Conservation (phyloP, 208 protist species). For the Borovskyia barvae region DNA sequence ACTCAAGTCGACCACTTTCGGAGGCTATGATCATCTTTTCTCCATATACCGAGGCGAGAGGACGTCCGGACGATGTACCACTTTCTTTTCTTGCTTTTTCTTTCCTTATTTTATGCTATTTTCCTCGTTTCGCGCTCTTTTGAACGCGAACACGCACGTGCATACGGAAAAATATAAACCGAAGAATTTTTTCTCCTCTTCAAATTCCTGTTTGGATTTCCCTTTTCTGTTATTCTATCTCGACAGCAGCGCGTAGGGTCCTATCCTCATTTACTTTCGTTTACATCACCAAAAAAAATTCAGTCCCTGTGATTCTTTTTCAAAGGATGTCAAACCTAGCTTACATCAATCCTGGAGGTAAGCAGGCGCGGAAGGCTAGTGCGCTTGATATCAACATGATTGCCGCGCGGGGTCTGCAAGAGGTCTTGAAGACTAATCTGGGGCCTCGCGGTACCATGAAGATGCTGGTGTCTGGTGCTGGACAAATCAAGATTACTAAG, state of each 20-base stretch:
- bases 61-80: no score
- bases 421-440: constrained; percentile 99
- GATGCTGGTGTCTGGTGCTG: constrained; percentile 99
- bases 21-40: no score
- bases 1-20: no score
- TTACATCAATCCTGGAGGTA: constrained; percentile 91
- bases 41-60: no score
- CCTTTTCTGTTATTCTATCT: background rate
- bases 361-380: constrained; percentile 73
- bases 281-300: background rate
- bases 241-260: no score
- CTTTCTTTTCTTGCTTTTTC: constrained; percentile 14
- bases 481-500: constrained; percentile 99
- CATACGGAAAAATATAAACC: no score
- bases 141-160: no score
- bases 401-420: constrained; percentile 97
- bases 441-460: constrained; percentile 99
- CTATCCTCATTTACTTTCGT: background rate
- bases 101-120: constrained; percentile 8
- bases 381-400: constrained; percentile 98
- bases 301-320: background rate
- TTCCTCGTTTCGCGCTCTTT: no score
- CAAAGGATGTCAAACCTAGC: constrained; percentile 61
- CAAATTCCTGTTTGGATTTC: no score
- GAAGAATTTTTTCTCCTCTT: no score